phyloP scores from a whole-genome alignment of 2,329 filamentous ascomycete species.

The Microcera coccophila region DNA sequence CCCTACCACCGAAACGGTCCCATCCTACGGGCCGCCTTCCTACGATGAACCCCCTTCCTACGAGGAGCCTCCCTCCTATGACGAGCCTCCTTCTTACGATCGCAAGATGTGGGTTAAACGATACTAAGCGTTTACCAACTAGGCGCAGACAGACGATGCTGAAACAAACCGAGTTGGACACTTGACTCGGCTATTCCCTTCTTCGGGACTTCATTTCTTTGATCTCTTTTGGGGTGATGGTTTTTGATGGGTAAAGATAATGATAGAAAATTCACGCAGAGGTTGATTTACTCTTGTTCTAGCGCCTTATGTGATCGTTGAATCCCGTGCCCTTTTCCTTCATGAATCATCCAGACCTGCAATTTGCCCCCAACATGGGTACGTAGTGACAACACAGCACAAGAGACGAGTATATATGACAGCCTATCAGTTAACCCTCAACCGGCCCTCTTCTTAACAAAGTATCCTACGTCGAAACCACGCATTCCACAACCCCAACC shows the following conservation, averaged over 20 bases:
- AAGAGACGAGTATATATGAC: too few species aligned
- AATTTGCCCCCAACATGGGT: too few species aligned
- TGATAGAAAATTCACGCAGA: not conserved
- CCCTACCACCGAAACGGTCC: conserved; percentile 1
- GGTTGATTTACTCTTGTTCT: too few species aligned
- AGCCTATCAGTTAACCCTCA: too few species aligned
- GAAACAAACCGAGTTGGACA: not conserved
- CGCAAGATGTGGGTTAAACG: not conserved
- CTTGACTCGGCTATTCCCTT: not conserved
- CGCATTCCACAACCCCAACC: conserved; percentile 20
- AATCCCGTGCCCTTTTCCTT: too few species aligned
- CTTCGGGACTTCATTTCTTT: not conserved
- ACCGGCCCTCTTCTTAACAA: too few species aligned
- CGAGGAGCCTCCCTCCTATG: conserved; percentile 18
- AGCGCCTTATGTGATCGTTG: too few species aligned
- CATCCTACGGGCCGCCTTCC: conserved; percentile 2
- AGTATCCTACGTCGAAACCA: too few species aligned
- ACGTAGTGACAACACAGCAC: too few species aligned
- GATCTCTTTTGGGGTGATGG: not conserved
- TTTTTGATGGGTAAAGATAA: not conserved
- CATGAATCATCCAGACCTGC: too few species aligned
- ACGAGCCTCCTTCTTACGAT: conserved; percentile 17
- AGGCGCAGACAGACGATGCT: not conserved
- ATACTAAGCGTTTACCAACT: too few species aligned
- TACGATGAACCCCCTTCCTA: conserved; percentile 20